Evolutionary conservation across 1,284 basidiomycete genomes (phyloP).

Genomic region (Puccinia horiana): DNA sequence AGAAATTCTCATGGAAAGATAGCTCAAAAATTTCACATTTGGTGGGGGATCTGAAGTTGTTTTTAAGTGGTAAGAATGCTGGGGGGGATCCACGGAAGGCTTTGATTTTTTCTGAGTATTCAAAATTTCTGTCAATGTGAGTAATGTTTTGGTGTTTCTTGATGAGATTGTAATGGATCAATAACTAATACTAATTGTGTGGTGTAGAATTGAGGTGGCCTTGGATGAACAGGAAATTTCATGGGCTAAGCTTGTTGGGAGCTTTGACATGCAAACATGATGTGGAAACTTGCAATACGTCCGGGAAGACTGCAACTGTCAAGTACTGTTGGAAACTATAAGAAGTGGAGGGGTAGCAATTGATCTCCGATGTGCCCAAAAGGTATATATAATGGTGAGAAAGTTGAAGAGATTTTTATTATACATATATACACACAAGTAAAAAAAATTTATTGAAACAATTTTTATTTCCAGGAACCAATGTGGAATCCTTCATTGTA

Average conservation of each 20-base stretch:
- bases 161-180: neutral
- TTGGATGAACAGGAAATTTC: neutral
- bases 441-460: neutral
- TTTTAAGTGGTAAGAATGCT: too few relatives aligned
- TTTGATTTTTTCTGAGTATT: constrained; percentile 2
- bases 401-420: neutral
- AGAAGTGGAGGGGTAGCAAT: neutral
- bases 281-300: neutral
- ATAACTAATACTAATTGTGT: neutral
- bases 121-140: neutral
- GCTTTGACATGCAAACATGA: neutral
- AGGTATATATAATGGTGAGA: neutral
- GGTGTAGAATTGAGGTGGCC: neutral
- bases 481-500: constrained; percentile 1
- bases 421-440: neutral
- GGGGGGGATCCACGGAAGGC: neutral
- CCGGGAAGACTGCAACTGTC: neutral
- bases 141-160: neutral
- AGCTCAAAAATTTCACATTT: constrained; percentile 6
- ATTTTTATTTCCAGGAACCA: neutral
- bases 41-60: neutral
- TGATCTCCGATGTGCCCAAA: neutral
- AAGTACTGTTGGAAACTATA: neutral
- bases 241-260: neutral
- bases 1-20: neutral